Evolutionary conservation across 2,329 filamentous ascomycete genomes (phyloP).

Genomic region (Aspergillus unguis): DNA sequence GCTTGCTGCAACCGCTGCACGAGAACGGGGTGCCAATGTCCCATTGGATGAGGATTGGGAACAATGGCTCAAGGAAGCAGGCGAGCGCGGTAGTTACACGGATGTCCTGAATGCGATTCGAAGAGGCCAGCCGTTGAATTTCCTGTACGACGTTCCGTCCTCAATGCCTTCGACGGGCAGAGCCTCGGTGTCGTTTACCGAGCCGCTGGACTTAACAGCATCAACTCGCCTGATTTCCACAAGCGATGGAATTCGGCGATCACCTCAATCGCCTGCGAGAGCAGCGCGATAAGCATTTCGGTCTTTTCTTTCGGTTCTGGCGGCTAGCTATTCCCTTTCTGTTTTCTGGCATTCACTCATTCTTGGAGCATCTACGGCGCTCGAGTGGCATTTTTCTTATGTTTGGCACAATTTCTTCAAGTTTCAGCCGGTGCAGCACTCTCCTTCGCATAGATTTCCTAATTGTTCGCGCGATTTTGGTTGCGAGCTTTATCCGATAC

Average conservation of each 20-base stretch:
- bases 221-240: slow-evolving; percentile 22
- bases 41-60: slow-evolving; percentile 51
- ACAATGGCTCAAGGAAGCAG: slow-evolving; percentile 57
- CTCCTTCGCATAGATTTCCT: slow-evolving; percentile 14
- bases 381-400: slow-evolving; percentile 20
- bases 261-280: slow-evolving; percentile 24
- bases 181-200: slow-evolving; percentile 21
- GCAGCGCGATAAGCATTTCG: slow-evolving; percentile 24
- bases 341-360: slow-evolving; percentile 12
- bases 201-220: slow-evolving; percentile 22
- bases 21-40: slow-evolving; percentile 48
- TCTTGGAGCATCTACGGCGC: slow-evolving; percentile 23
- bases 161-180: slow-evolving; percentile 17
- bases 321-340: background rate
- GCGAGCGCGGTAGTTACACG: slow-evolving; percentile 48
- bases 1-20: slow-evolving; percentile 51
- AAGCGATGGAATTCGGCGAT: slow-evolving; percentile 20
- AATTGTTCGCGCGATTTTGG: slow-evolving; percentile 3
- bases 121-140: slow-evolving; percentile 33
- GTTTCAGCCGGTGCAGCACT: background rate
- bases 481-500: slow-evolving; percentile 15
- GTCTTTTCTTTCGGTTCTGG: background rate
- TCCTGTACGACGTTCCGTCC: slow-evolving; percentile 26
- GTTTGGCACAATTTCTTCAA: background rate
- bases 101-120: slow-evolving; percentile 41